Base-by-base conservation (phyloP, 176 grass and related monocot genomes). In the Rhynchospora pubera region DNA sequence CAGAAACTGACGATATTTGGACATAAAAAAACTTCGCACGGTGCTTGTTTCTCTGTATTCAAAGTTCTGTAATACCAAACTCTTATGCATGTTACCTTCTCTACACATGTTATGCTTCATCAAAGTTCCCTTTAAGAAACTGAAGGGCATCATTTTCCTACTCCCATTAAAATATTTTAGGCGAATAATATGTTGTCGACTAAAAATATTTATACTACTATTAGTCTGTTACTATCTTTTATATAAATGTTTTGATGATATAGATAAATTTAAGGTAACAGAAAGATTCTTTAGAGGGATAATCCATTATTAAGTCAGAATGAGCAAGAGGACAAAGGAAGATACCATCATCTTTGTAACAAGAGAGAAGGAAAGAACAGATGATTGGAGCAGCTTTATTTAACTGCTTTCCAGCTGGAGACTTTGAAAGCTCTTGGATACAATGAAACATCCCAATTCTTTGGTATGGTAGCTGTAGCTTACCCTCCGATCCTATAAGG, bases 401-500 rank as follows among this genome's bases (percentile, higher is more conserved):
- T 60, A 94, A 90, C 60, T 90, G 79, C 87, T 94, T 98, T 7
- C 88, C 90, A 74, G 87, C 56, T 69, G 82, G 51, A 83, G 87
- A 87, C 64, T 86, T 98, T 84, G 95, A 91, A 58, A 98, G 76
- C 50, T 91, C 88, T 85, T 91, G 88, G 83, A 94, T 70, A 81
- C 88, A 92, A 88, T 90, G 93, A 61, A 93, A 85, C 90, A 85
- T 91, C 81, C 95, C 92, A 83, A 89, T 88, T 84, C 95, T 94
- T 87, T 98, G 95, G 74, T 87, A 89, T 50, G 92, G 90, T 83
- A 93, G 77, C 63, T 92, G 87, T 61, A 98, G 63, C 87, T 98
- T 98, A 57, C 95, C 95, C 59, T 98, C 95, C n/a, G 95, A 98
- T 56, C 95, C 95, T 98, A 90, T 86, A 57, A 60, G 87, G 52